A percentile compares a stretch with the other conserved stretches of the same genome.
These are phyloP conservation scores for Triglochin maritima DNA, from an alignment of 106 monocot genomes.

Conservation along the genomic window DNA sequence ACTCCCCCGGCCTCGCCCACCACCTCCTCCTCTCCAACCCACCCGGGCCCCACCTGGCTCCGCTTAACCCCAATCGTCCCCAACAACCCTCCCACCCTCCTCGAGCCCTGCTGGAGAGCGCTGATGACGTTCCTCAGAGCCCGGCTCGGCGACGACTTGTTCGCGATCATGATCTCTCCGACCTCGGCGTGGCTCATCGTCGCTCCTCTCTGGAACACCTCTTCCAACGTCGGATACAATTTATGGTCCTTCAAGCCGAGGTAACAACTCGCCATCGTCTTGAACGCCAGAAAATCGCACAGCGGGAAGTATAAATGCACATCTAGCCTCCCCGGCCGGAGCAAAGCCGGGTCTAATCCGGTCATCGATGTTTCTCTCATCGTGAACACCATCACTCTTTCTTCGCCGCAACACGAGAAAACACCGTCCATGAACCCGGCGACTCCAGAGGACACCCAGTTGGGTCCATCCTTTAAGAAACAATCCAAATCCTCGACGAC, in stretches of 20 bases:
- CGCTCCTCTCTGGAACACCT: slow-evolving; percentile 37
- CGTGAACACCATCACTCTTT: slow-evolving; percentile 71
- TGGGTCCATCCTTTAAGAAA: slow-evolving; percentile 13
- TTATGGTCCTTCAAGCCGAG: slow-evolving; percentile 63
- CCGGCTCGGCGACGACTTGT: slow-evolving; percentile 46
- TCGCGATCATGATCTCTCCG: slow-evolving; percentile 70
- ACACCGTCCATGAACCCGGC: slow-evolving; percentile 58
- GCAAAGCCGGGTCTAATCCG: slow-evolving; percentile 25
- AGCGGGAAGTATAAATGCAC: slow-evolving; percentile 52
- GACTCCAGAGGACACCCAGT: slow-evolving; percentile 7
- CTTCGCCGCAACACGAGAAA: slow-evolving; percentile 64
- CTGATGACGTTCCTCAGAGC: slow-evolving; percentile 49
- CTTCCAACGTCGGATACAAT: slow-evolving; percentile 56
- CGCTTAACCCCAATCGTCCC: background rate
- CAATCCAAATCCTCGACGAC: slow-evolving; percentile 59
- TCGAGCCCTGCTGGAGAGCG: slow-evolving; percentile 18
- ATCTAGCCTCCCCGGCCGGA: slow-evolving; percentile 46
- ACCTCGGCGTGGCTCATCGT: slow-evolving; percentile 46
- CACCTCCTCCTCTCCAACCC: slow-evolving; percentile 13
- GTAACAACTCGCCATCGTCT: slow-evolving; percentile 47
- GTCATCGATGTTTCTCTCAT: slow-evolving; percentile 16
- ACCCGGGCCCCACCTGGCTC: slow-evolving; percentile 4
- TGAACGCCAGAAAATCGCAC: slow-evolving; percentile 60
- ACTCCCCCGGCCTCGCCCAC: slow-evolving; percentile 24
- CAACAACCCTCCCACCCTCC: slow-evolving; percentile 5